Percentiles rank a stretch among this genome's conserved stretches.
These are phyloP conservation scores for Desmodesmus armatus DNA, from an alignment of 139 green algal species.

Conservation along the genomic window DNA sequence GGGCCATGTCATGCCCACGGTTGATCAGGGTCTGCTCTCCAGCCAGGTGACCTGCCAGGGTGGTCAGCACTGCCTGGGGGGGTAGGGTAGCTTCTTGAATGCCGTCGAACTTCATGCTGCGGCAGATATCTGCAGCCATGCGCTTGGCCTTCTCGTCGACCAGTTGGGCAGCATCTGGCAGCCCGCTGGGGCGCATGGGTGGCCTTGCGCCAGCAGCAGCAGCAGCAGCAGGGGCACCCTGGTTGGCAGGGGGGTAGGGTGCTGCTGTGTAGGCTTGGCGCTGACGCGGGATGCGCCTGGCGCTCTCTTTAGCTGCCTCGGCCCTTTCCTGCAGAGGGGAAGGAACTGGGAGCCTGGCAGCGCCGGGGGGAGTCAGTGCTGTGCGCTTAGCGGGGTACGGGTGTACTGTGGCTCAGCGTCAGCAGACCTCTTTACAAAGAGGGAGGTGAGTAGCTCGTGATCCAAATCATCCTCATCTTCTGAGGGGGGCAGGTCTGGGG, in stretches of 20 bases:
- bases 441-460: too few relatives aligned
- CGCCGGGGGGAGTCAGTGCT: too few relatives aligned
- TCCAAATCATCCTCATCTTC: too few relatives aligned
- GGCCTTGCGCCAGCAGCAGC: neutral
- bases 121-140: neutral
- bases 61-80: neutral
- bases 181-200: neutral
- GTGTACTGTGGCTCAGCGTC: too few relatives aligned
- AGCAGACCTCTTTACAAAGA: too few relatives aligned
- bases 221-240: neutral
- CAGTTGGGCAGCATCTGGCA: neutral
- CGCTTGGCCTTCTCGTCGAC: neutral
- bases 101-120: constrained; percentile 5
- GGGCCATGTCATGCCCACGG: neutral
- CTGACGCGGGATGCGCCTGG: neutral
- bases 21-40: neutral
- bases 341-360: too few relatives aligned
- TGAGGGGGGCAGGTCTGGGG: too few relatives aligned
- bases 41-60: neutral
- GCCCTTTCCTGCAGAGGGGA: too few relatives aligned
- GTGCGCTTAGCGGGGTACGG: too few relatives aligned
- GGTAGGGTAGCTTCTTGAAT: neutral
- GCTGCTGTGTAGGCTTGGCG: too few relatives aligned
- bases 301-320: neutral
- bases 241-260: neutral